Percentiles rank a stretch among this genome's conserved stretches.
phyloP scores from a whole-genome alignment of 2,329 filamentous ascomycete genomes.

The Achaetomium macrosporum region DNA sequence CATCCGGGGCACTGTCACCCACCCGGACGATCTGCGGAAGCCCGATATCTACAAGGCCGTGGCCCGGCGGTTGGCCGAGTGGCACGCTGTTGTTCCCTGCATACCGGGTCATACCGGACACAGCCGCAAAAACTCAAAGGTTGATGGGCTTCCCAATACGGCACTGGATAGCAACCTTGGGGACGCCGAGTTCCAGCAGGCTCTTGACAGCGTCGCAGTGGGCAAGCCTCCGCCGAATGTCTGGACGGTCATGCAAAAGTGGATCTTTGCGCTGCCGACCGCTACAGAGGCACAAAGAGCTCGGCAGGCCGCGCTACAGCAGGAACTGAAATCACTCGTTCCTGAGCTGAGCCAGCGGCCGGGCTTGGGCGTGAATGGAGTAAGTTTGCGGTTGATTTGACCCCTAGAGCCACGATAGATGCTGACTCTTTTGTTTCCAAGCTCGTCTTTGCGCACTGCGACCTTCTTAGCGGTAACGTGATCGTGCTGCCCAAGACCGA shows the following conservation, averaged over 20 bases:
- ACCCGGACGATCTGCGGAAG: slow-evolving; percentile 71
- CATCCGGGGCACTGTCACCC: slow-evolving; percentile 73
- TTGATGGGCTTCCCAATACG: slow-evolving; percentile 19
- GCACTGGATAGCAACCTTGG: slow-evolving; percentile 30
- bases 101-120: slow-evolving; percentile 38
- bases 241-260: slow-evolving; percentile 95
- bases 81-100: slow-evolving; percentile 73
- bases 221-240: slow-evolving; percentile 75
- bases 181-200: slow-evolving; percentile 34
- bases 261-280: slow-evolving; percentile 79
- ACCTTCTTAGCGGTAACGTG: slow-evolving; percentile 92
- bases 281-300: slow-evolving; percentile 62
- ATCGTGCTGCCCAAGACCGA: slow-evolving; percentile 61
- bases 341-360: slow-evolving; percentile 67
- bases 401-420: neutral
- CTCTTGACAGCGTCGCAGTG: slow-evolving; percentile 49
- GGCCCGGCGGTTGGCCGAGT: slow-evolving; percentile 78
- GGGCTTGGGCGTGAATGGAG: slow-evolving; percentile 69
- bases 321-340: slow-evolving; percentile 66
- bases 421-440: slow-evolving; percentile 32
- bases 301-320: slow-evolving; percentile 63
- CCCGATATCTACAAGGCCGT: slow-evolving; percentile 76
- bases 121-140: slow-evolving; percentile 30
- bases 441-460: slow-evolving; percentile 92
- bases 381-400: slow-evolving; percentile 40